phyloP scores from a whole-genome alignment of 805 yeast species.

The Lipomyces spencermartinsiae region DNA sequence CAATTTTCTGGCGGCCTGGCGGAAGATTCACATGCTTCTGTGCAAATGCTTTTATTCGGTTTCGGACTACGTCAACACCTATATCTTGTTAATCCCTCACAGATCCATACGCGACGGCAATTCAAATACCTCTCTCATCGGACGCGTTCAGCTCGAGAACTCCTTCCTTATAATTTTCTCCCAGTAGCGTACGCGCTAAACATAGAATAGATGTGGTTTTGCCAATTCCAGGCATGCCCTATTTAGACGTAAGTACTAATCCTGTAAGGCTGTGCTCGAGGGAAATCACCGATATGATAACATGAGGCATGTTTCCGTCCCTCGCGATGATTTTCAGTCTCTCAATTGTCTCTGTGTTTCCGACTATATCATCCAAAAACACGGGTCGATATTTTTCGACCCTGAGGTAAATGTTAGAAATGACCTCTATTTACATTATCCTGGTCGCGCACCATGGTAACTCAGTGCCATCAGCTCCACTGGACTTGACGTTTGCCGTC shows the following conservation, averaged over 20 bases:
- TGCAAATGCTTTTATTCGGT: conserved; percentile 93
- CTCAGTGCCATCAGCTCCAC: conserved; percentile 9
- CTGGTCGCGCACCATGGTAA: conserved; percentile 25
- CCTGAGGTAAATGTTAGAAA: conserved; percentile 48
- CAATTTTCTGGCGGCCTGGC: conserved; percentile 87
- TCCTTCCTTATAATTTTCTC: conserved; percentile 72
- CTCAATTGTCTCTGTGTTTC: conserved; percentile 88
- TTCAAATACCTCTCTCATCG: conserved; percentile 70
- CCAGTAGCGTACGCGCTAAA: conserved; percentile 82
- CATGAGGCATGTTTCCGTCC: conserved; percentile 96
- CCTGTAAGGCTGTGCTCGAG: not conserved
- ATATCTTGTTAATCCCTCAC: not conserved
- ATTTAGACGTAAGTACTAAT: not conserved
- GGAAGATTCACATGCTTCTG: conserved; percentile 90
- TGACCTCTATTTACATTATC: not conserved
- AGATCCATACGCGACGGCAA: not conserved
- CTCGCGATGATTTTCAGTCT: conserved; percentile 81
- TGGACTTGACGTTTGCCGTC: not conserved
- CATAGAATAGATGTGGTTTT: conserved; percentile 94
- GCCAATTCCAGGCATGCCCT: conserved; percentile 94
- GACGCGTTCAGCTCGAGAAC: conserved; percentile 93
- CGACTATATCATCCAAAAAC: conserved; percentile 81
- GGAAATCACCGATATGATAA: conserved; percentile 72
- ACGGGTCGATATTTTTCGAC: conserved; percentile 97
- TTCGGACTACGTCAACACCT: conserved; percentile 95